Base-by-base conservation (phyloP, 768 basidiomycete species). In the Kwoniella dejecticola region DNA sequence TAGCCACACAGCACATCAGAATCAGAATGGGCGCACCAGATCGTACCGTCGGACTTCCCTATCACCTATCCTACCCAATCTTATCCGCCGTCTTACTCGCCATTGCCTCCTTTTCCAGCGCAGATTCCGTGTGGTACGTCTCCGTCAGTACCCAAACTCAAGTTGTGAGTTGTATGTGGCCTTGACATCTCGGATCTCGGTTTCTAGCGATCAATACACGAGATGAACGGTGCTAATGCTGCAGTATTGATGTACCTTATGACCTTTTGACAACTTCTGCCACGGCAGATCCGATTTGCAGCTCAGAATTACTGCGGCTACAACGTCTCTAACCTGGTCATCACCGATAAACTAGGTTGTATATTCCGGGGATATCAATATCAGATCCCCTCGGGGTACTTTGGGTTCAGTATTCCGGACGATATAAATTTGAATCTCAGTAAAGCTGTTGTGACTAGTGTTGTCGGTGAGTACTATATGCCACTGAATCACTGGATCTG, bases 61-160 rank as follows among this genome's bases (percentile, higher is more conserved):
- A 67, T 29, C 74, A 75, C 44, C 60, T 75, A 17, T 26, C 55
- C 30, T 75, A 75, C 55, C 71, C 71, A 2, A 12, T 72, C 24
- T 54, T 75, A 21, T 64, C 74, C 0, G 24, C 52, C n/a, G 52
- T 69, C 29, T 47, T 75, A 4, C 62, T 75, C 21, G 69, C 64
- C n/a, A 66, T 75, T 23, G 64, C 74, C 0, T 54, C 69, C 1
- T 75, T 75, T 57, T 40, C 69, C 13, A 67, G 68, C 21, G 74
- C 74, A 6, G 63, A 66, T 38, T 66, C 60, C 7, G 67, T 75
- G 1, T 75, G 73, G 73, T 75, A 72, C 46, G 58, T 63, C 40
- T 63, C 64, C n/a, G 66, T 60, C 12, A 65, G 55, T 40, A 70
- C 74, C 17, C 56, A 57, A 13, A 71, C 62, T 17, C 23, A 67